Base-by-base conservation (phyloP, 352 stramenopile species). In the Globisporangium barbulae region DNA sequence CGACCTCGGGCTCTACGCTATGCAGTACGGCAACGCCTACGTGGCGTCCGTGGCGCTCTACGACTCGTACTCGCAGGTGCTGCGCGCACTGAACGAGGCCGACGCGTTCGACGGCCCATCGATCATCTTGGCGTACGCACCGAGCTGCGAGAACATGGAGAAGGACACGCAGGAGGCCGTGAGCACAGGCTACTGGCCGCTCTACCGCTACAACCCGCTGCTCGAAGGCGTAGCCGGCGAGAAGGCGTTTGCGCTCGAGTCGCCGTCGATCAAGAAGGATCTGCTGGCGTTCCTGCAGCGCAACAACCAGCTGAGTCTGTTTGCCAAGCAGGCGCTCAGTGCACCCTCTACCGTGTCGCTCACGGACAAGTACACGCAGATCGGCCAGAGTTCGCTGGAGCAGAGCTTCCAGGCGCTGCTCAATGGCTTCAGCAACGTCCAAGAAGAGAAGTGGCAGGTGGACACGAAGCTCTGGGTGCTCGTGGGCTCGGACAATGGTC, bases 21-120 rank as follows among this genome's bases (percentile, higher is more conserved):
- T 98, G 91, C 90, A 94, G 65, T 98, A 98, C 68, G 89, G 93
- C 64, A 96, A 97, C 72, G 86, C 92, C 1, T 98, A 98, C 69
- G 90, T 98, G 49, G 91, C 91, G 6, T 97, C 89, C 1, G 90
- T 98, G 5, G 90, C 87, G 41, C 72, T 98, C 15, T 96, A 97
- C 77, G 85, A 91, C 69, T 91, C 81, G 67, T 90, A 94, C 69
- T 91, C 83, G 54, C 83, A 93, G 61, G 80, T 97, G 48, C 76
- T 97, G 52, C 83, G 90, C 49, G 87, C 91, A n/a, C 72, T 97
- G 53, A 90, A 96, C 65, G 90, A 98, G 72, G 92, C 89, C 19
- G 90, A 97, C 72, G 80, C 84, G 3, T 93, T 97, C 59, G 74
- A 96, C 60, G 91, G 90, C 35, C 91, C 91, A 63, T 96, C 88